Conservation (phyloP, 768 basidiomycete genomes). For the Termitomyces sp. region DNA sequence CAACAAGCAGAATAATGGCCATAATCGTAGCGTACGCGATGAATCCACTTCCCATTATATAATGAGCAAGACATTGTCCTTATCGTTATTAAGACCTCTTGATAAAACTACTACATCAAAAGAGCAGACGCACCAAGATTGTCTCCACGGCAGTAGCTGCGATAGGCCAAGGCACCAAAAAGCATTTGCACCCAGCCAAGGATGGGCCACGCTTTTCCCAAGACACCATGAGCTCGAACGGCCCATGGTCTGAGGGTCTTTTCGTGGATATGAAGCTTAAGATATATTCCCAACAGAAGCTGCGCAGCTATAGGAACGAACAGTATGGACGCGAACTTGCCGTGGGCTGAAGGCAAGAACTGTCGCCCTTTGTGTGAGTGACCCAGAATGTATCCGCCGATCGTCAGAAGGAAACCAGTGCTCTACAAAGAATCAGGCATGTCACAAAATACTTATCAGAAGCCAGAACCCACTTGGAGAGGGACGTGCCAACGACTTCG, state of each 20-base stretch:
- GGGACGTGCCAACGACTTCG: conserved; percentile 91
- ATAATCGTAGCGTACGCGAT: conserved; percentile 84
- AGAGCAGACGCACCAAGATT: conserved; percentile 41
- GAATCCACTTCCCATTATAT: conserved; percentile 89
- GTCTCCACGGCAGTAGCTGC: conserved; percentile 78
- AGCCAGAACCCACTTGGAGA: conserved; percentile 54
- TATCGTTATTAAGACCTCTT: conserved; percentile 1
- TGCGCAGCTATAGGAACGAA: conserved; percentile 65
- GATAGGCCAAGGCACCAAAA: conserved; percentile 73
- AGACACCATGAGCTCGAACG: conserved; percentile 65
- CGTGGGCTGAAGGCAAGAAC: conserved; percentile 76
- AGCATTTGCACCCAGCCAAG: conserved; percentile 89
- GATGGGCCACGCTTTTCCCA: conserved; percentile 82
- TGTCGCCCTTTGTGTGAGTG: conserved; percentile 81
- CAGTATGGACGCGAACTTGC: conserved; percentile 60
- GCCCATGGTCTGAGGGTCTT: conserved; percentile 66
- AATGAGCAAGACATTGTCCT: conserved; percentile 86
- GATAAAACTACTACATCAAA: background rate
- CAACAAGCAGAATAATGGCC: conserved; percentile 71
- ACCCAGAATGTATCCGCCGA: conserved; percentile 75
- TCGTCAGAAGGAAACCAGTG: conserved; percentile 63
- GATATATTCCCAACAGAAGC: conserved; percentile 75
- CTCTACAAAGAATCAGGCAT: conserved; percentile 33
- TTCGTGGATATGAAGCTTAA: conserved; percentile 90
- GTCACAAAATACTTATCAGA: background rate